A percentile compares a stretch with the other conserved stretches of the same genome.
Evolutionary conservation across 371 early-diverging fungal genomes (phyloP).

Genomic region (Syncephalastrum contaminatum): DNA sequence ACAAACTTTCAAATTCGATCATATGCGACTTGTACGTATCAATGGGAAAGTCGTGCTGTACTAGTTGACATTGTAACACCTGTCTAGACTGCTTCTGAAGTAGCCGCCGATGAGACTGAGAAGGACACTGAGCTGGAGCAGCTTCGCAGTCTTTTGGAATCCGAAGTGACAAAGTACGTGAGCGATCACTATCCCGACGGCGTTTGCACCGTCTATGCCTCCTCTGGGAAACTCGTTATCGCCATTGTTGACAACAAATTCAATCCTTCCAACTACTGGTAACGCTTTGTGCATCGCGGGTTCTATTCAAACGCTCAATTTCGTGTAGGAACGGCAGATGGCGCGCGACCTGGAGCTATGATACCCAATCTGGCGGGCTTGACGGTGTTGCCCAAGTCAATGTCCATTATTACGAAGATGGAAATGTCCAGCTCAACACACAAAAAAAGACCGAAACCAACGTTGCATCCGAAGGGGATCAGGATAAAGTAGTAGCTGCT

Average conservation of each 20-base stretch:
- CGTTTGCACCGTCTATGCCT: slow-evolving; percentile 61
- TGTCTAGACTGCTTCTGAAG: no score
- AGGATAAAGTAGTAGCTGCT: slow-evolving; percentile 45
- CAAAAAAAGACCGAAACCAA: slow-evolving; percentile 58
- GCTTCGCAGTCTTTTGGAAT: no score
- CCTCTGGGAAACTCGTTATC: slow-evolving; percentile 52
- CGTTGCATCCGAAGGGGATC: slow-evolving; percentile 42
- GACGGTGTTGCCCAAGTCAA: slow-evolving; percentile 72
- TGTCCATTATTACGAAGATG: slow-evolving; percentile 98
- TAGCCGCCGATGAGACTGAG: no score
- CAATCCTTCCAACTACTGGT: slow-evolving; percentile 92
- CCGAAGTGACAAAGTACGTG: slow-evolving; percentile 61
- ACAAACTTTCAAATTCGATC: slow-evolving; percentile 71
- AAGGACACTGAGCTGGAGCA: no score
- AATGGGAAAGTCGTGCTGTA: no score
- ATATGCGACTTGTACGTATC: slow-evolving; percentile 62
- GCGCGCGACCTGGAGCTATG: slow-evolving; percentile 79
- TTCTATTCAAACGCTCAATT: background rate
- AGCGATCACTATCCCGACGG: slow-evolving; percentile 82
- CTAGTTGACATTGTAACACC: no score
- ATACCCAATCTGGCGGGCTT: slow-evolving; percentile 57
- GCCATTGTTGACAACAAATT: slow-evolving; percentile 88
- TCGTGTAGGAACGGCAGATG: slow-evolving; percentile 84
- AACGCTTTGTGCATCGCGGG: slow-evolving; percentile 1
- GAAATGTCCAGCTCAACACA: slow-evolving; percentile 93